Evolutionary conservation across 2,329 filamentous ascomycete genomes (phyloP).

Genomic region (Fusarium albidum): DNA sequence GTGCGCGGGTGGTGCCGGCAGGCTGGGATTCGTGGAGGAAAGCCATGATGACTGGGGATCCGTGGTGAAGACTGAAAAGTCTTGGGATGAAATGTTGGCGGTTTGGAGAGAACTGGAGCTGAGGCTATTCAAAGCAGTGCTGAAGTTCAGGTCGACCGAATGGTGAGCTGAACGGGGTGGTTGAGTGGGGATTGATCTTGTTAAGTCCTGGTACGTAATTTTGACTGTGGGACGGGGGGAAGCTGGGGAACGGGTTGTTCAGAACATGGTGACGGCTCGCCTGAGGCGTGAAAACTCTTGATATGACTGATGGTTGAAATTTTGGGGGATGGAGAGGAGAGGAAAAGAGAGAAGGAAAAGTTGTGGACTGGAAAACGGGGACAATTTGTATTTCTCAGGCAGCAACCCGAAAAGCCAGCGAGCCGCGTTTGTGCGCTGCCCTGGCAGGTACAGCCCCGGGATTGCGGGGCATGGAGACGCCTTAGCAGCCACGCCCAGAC

Average conservation of each 20-base stretch:
- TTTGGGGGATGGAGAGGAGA: slow-evolving; percentile 47
- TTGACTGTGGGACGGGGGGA: slow-evolving; percentile 54
- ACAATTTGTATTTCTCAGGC: slow-evolving; percentile 58
- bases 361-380: slow-evolving; percentile 38
- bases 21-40: slow-evolving; percentile 72
- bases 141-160: slow-evolving; percentile 74
- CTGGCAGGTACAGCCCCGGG: slow-evolving; percentile 23
- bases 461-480: slow-evolving; percentile 30
- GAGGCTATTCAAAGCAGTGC: slow-evolving; percentile 65
- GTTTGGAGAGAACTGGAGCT: slow-evolving; percentile 65
- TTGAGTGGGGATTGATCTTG: slow-evolving; percentile 57
- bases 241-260: slow-evolving; percentile 55
- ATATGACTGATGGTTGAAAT: slow-evolving; percentile 40
- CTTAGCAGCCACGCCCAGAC: slow-evolving; percentile 19
- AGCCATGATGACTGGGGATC: slow-evolving; percentile 84
- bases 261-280: slow-evolving; percentile 65
- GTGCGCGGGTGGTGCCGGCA: slow-evolving; percentile 69
- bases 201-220: slow-evolving; percentile 59
- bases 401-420: slow-evolving; percentile 43
- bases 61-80: slow-evolving; percentile 82
- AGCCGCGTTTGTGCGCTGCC: slow-evolving; percentile 34
- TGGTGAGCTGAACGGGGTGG: slow-evolving; percentile 57
- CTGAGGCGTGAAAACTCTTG: slow-evolving; percentile 44
- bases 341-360: slow-evolving; percentile 37
- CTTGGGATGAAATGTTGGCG: slow-evolving; percentile 70